These are phyloP conservation scores for Cymbidium sinense DNA, from an alignment of 106 monocot species.

Conservation along the genomic window DNA sequence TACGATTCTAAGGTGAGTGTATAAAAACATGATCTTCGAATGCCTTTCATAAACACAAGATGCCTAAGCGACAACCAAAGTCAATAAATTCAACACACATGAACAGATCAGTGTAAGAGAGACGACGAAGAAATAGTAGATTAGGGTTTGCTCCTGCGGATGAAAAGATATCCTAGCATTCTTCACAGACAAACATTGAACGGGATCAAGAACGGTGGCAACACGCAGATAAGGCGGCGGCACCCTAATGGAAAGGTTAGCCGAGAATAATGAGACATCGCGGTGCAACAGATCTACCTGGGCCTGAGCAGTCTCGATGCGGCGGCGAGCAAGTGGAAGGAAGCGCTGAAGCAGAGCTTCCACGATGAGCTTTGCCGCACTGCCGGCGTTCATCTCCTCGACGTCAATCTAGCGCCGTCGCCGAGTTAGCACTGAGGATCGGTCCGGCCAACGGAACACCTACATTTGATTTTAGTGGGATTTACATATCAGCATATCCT, in stretches of 20 bases:
- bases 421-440: too few relatives aligned
- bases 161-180: not conserved
- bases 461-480: too few relatives aligned
- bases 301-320: slow-evolving; percentile 96
- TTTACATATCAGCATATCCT: too few relatives aligned
- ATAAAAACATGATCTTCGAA: not conserved
- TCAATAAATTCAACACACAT: not conserved
- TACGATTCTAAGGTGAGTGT: not conserved
- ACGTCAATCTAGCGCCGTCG: not conserved
- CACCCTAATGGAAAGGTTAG: not conserved
- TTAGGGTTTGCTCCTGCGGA: not conserved
- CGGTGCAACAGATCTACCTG: slow-evolving; percentile 40
- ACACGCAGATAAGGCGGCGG: not conserved
- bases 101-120: not conserved
- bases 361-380: slow-evolving; percentile 91
- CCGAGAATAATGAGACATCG: not conserved
- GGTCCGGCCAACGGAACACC: too few relatives aligned
- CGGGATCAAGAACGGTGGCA: not conserved
- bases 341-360: slow-evolving; percentile 91
- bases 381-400: slow-evolving; percentile 66
- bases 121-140: not conserved
- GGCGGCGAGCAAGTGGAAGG: slow-evolving; percentile 90
- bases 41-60: not conserved
- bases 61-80: not conserved
- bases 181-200: not conserved